phyloP scores from a whole-genome alignment of 768 basidiomycete species.

The Naganishia vaughanmartiniae region DNA sequence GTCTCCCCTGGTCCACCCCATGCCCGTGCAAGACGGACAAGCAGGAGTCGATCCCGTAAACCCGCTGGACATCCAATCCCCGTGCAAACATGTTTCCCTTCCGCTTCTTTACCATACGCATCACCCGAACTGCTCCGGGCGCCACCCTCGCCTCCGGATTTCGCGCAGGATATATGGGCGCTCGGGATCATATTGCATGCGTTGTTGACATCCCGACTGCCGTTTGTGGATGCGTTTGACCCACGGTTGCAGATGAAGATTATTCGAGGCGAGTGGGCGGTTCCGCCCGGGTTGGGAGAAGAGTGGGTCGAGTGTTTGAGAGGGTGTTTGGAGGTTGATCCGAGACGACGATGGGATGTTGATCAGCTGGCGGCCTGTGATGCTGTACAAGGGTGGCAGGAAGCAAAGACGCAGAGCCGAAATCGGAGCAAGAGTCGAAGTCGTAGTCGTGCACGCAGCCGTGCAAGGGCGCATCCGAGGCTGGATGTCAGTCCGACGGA shows the following conservation, averaged over 20 bases:
- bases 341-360: conserved; percentile 71
- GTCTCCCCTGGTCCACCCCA: conserved; percentile 1
- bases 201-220: conserved; percentile 76
- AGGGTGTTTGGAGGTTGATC: conserved; percentile 73
- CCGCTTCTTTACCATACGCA: conserved; percentile 78
- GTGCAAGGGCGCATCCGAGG: background rate
- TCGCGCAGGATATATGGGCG: conserved; percentile 94
- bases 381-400: conserved; percentile 48
- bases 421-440: conserved; percentile 37
- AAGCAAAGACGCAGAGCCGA: conserved; percentile 41
- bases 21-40: background rate
- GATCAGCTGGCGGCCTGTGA: conserved; percentile 67
- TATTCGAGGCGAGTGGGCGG: conserved; percentile 64
- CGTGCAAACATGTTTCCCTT: conserved; percentile 9
- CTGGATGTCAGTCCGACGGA: conserved; percentile 11
- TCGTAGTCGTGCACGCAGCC: conserved; percentile 35
- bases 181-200: conserved; percentile 85
- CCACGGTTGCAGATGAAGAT: conserved; percentile 90
- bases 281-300: conserved; percentile 51
- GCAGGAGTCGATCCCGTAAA: conserved; percentile 5
- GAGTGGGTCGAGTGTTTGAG: conserved; percentile 60
- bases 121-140: conserved; percentile 80
- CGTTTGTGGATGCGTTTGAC: conserved; percentile 85
- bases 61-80: background rate
- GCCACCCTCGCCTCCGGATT: conserved; percentile 51